A percentile compares a stretch with the other conserved stretches of the same genome.
Evolutionary conservation across 2,329 filamentous ascomycete species (phyloP).

Genomic region (Alternaria triticimaculans): DNA sequence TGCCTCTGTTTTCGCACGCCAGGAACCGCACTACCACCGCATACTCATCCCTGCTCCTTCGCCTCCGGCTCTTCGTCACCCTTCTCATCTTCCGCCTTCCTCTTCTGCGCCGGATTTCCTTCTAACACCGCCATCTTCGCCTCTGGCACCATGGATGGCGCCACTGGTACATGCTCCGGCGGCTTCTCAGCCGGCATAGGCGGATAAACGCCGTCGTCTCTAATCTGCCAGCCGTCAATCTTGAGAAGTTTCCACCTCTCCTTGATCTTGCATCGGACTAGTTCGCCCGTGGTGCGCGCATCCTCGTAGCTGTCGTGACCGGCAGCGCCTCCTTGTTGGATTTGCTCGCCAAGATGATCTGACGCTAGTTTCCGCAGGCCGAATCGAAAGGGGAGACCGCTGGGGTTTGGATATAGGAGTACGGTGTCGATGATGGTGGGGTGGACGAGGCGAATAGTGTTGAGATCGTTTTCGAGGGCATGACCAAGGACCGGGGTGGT

Average conservation of each 20-base stretch:
- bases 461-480: conserved; percentile 94
- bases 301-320: conserved; percentile 96
- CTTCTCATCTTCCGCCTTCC: conserved; percentile 24
- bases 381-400: conserved; percentile 77
- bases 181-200: conserved; percentile 34
- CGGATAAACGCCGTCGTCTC: conserved; percentile 38
- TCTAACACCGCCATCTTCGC: conserved; percentile 10
- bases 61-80: neutral
- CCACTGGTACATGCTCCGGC: conserved; percentile 21
- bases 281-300: conserved; percentile 83
- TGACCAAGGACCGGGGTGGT: conserved; percentile 88
- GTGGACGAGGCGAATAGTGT: conserved; percentile 82
- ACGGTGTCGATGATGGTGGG: conserved; percentile 85
- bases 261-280: conserved; percentile 75
- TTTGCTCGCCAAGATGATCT: conserved; percentile 72
- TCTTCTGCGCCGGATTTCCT: conserved; percentile 27
- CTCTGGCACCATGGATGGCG: conserved; percentile 3
- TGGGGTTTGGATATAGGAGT: conserved; percentile 79
- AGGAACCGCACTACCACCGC: neutral
- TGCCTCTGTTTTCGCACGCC: neutral
- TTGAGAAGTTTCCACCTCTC: conserved; percentile 74
- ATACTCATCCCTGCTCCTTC: conserved; percentile 6
- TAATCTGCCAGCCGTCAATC: conserved; percentile 67
- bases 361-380: conserved; percentile 78
- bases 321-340: conserved; percentile 72